A percentile compares a stretch with the other conserved stretches of the same genome.
Evolutionary conservation across 306 rosid genomes (phyloP).

Genomic region (Quercus cerris): DNA sequence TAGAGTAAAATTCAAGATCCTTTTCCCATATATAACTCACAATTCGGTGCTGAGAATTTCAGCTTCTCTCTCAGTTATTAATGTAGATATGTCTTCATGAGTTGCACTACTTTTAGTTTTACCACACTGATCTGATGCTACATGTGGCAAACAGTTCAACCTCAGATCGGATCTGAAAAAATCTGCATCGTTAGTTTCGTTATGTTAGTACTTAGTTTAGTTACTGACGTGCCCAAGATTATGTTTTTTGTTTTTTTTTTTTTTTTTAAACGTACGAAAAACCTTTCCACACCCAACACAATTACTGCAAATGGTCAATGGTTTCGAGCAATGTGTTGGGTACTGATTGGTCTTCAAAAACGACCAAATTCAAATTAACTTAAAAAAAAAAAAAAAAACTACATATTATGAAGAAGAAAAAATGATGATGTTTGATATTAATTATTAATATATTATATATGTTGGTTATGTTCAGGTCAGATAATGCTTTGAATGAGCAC

Average conservation of each 20-base stretch:
- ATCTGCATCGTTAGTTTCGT: slow-evolving; percentile 28
- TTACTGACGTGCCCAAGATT: not conserved
- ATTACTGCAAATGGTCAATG: not conserved
- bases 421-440: too few species aligned
- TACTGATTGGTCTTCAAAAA: too few species aligned
- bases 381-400: too few species aligned
- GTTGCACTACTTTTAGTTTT: not conserved
- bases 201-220: not conserved
- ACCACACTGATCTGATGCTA: slow-evolving; percentile 11
- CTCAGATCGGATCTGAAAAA: slow-evolving; percentile 46
- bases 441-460: too few species aligned
- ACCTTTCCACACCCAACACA: too few species aligned
- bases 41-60: not conserved
- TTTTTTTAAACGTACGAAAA: too few species aligned
- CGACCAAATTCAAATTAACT: too few species aligned
- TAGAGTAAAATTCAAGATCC: not conserved
- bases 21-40: not conserved
- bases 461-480: slow-evolving; percentile 35
- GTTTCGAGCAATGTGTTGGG: not conserved
- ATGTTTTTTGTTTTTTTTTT: not conserved
- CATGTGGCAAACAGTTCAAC: not conserved
- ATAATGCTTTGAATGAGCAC: slow-evolving; percentile 47
- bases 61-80: not conserved
- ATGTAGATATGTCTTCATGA: slow-evolving; percentile 2
- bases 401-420: too few species aligned